A percentile compares a stretch with the other conserved stretches of the same genome.
Evolutionary conservation across 139 green algal species (phyloP).

Genomic region (Chlamydomonas incerta): DNA sequence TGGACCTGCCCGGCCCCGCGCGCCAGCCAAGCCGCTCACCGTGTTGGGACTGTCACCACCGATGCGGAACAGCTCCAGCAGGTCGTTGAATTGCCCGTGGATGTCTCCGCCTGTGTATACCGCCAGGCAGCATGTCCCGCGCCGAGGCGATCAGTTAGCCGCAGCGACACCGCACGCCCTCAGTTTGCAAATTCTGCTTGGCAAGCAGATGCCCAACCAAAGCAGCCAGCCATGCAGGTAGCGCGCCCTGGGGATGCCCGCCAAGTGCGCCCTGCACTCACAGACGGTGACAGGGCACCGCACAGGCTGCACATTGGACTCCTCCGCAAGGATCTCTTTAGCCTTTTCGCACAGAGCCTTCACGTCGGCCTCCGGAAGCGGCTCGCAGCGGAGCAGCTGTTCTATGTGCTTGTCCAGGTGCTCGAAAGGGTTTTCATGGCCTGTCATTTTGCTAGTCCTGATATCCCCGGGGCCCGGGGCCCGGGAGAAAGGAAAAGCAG

Average conservation of each 20-base stretch:
- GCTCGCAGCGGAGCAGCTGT: conserved; percentile 91
- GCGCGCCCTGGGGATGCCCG: no score
- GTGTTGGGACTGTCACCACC: conserved; percentile 95
- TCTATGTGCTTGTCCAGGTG: conserved; percentile 89
- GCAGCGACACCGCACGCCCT: no score
- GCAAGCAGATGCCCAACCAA: background rate
- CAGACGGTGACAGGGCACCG: conserved; percentile 96
- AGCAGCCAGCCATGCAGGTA: background rate
- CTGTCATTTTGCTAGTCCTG: no score
- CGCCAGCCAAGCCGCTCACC: background rate
- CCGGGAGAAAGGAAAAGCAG: no score
- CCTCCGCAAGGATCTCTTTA: conserved; percentile 90
- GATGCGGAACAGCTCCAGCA: conserved; percentile 97
- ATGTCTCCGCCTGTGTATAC: conserved; percentile 84
- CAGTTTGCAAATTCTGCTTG: no score
- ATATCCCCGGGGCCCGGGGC: no score
- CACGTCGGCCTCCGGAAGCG: conserved; percentile 90
- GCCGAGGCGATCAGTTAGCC: no score
- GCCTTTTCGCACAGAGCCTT: conserved; percentile 95
- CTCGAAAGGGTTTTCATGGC: conserved; percentile 51
- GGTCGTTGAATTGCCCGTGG: conserved; percentile 98
- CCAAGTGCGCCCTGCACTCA: conserved; percentile 1
- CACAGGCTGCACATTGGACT: conserved; percentile 97
- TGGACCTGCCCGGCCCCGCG: no score
- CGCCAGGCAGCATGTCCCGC: no score